A percentile compares a stretch with the other conserved stretches of the same genome.
Evolutionary conservation across 2,329 filamentous ascomycete species (phyloP).

Genomic region (Massarina eburnea): DNA sequence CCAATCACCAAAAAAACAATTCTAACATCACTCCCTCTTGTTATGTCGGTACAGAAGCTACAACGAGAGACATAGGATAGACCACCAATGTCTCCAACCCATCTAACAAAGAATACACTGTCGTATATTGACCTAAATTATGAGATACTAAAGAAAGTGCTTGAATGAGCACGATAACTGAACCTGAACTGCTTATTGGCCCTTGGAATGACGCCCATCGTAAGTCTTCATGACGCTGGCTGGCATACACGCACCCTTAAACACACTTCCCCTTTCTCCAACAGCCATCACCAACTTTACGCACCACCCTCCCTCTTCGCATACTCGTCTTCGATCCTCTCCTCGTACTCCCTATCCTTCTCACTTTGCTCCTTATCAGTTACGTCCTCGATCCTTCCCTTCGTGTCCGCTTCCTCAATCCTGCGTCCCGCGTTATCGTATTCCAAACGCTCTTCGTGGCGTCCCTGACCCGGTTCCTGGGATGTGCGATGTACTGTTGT

Average conservation of each 20-base stretch:
- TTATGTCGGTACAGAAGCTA: too few relatives aligned
- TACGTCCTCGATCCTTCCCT: conserved; percentile 34
- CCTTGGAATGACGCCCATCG: too few relatives aligned
- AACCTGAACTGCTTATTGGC: too few relatives aligned
- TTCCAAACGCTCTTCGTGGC: conserved; percentile 27
- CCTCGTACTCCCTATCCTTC: conserved; percentile 42
- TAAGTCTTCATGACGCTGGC: neutral
- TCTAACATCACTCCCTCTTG: too few relatives aligned
- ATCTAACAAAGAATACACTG: too few relatives aligned
- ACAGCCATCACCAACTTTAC: conserved; percentile 13
- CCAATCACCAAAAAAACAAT: too few relatives aligned
- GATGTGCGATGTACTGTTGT: conserved; percentile 27
- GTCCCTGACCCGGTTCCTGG: conserved; percentile 29
- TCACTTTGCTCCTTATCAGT: conserved; percentile 37
- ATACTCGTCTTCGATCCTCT: conserved; percentile 49
- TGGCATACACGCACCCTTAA: conserved; percentile 2
- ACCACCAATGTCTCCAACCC: too few relatives aligned
- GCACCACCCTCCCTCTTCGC: conserved; percentile 49
- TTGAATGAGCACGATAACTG: too few relatives aligned
- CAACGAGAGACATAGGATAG: too few relatives aligned
- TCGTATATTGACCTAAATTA: too few relatives aligned
- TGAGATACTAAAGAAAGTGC: too few relatives aligned
- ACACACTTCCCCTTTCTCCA: neutral
- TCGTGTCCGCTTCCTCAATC: conserved; percentile 12
- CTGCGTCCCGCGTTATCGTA: conserved; percentile 23